Evolutionary conservation across 208 protist genomes (phyloP).

Genomic region (Herpetomonas muscarum): DNA sequence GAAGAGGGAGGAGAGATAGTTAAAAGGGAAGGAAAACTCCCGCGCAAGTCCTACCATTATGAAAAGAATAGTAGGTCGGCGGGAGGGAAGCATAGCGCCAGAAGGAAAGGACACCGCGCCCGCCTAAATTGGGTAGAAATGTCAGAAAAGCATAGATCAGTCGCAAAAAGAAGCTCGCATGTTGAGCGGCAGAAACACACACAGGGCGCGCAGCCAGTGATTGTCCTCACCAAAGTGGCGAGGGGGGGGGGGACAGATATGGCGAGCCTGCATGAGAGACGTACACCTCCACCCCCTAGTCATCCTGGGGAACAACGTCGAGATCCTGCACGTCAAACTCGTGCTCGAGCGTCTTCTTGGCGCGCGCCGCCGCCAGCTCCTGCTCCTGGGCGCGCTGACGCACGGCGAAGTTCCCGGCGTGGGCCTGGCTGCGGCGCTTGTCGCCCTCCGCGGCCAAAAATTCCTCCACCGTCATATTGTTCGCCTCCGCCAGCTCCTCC

Average conservation of each 20-base stretch:
- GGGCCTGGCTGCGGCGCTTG: constrained; percentile 6
- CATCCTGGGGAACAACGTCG: too few species aligned
- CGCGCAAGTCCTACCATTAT: too few species aligned
- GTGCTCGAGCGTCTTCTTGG: constrained; percentile 43
- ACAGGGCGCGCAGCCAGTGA: too few species aligned
- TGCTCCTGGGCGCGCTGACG: constrained; percentile 12
- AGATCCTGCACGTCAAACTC: too few species aligned
- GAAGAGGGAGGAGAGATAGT: neutral
- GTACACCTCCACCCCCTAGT: too few species aligned
- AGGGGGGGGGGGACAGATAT: neutral
- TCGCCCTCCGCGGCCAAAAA: constrained; percentile 22
- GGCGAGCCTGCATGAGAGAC: too few species aligned
- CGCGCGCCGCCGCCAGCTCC: constrained; percentile 36
- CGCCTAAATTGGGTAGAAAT: neutral
- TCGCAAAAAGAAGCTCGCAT: too few species aligned
- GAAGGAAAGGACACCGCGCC: neutral
- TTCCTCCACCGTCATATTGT: constrained; percentile 62
- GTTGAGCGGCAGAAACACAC: neutral
- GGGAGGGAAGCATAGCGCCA: neutral
- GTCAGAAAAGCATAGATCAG: too few species aligned
- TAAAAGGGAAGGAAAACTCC: too few species aligned
- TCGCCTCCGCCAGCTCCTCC: constrained; percentile 48
- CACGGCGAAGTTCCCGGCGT: neutral
- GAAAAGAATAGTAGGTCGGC: too few species aligned
- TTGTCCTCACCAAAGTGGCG: too few species aligned